phyloP scores from a whole-genome alignment of 768 basidiomycete genomes.

The Phylloporus arenicola region DNA sequence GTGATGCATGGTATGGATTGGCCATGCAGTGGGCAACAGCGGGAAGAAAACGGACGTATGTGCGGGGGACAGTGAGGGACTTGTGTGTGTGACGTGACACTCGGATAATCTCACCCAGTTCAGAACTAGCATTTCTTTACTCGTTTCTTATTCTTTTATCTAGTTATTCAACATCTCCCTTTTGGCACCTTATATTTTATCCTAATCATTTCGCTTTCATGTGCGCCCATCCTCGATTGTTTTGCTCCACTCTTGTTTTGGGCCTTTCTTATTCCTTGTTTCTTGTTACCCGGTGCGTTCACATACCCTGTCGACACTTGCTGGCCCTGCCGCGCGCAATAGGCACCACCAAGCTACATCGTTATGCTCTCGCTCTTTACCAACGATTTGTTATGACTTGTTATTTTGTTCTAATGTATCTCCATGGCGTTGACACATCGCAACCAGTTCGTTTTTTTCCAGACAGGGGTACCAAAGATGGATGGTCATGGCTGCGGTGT shows the following conservation, averaged over 20 bases:
- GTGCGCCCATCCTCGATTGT: conserved; percentile 15
- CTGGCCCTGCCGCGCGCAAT: conserved; percentile 17
- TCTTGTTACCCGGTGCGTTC: conserved; percentile 21
- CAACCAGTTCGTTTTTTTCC: not conserved
- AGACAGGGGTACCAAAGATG: not conserved
- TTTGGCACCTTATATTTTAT: conserved; percentile 19
- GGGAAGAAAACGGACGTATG: conserved; percentile 8
- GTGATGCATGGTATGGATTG: conserved; percentile 27
- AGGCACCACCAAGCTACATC: conserved; percentile 19
- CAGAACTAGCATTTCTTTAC: conserved; percentile 13
- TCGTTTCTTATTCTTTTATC: conserved; percentile 29
- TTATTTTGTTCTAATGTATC: conserved; percentile 26
- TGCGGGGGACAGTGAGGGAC: conserved; percentile 9
- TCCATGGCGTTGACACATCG: conserved; percentile 5
- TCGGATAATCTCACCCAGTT: conserved; percentile 17
- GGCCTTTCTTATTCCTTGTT: conserved; percentile 4
- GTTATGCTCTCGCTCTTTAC: conserved; percentile 24
- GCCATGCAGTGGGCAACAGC: not conserved
- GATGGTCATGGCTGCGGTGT: not conserved
- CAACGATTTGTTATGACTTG: conserved; percentile 10
- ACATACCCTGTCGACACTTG: conserved; percentile 19
- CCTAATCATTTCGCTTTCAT: conserved; percentile 24
- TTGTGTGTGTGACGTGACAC: conserved; percentile 12
- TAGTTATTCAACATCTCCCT: conserved; percentile 23
- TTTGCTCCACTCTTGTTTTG: conserved; percentile 16